Evolutionary conservation across 352 stramenopile genomes (phyloP).

Genomic region (Phytophthora idaei): DNA sequence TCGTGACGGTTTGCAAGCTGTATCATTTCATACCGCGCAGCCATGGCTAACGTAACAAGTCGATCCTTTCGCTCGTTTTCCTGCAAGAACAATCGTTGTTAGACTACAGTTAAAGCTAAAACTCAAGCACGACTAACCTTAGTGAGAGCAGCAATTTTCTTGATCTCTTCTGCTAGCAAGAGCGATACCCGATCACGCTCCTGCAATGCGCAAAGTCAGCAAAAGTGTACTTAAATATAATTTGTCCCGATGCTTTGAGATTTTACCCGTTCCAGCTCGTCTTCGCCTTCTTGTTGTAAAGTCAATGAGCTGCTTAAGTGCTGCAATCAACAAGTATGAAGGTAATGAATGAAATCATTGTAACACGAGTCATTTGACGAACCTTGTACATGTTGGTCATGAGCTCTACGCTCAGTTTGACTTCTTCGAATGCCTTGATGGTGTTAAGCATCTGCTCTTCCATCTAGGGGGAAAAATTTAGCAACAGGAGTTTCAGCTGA

Average conservation of each 20-base stretch:
- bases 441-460: slow-evolving; percentile 69
- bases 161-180: slow-evolving; percentile 69
- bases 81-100: slow-evolving; percentile 17
- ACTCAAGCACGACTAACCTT: slow-evolving; percentile 38
- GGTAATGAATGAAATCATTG: background rate
- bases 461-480: slow-evolving; percentile 34
- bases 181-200: slow-evolving; percentile 60
- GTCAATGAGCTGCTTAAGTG: slow-evolving; percentile 53
- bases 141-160: slow-evolving; percentile 72
- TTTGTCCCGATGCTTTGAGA: background rate
- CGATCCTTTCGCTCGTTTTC: slow-evolving; percentile 78
- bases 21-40: slow-evolving; percentile 73
- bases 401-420: slow-evolving; percentile 84
- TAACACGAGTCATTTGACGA: background rate
- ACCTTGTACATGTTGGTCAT: slow-evolving; percentile 91
- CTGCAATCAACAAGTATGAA: slow-evolving; percentile 14
- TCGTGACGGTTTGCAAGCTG: slow-evolving; percentile 58
- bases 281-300: slow-evolving; percentile 61
- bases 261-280: slow-evolving; percentile 55
- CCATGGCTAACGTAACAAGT: slow-evolving; percentile 79
- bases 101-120: background rate
- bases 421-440: slow-evolving; percentile 67
- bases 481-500: background rate
- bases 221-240: background rate
- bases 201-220: slow-evolving; percentile 17